Percentiles rank a stretch among this genome's conserved stretches.
Evolutionary conservation across 352 stramenopile species (phyloP).

Genomic region (Phytophthora pluvialis): DNA sequence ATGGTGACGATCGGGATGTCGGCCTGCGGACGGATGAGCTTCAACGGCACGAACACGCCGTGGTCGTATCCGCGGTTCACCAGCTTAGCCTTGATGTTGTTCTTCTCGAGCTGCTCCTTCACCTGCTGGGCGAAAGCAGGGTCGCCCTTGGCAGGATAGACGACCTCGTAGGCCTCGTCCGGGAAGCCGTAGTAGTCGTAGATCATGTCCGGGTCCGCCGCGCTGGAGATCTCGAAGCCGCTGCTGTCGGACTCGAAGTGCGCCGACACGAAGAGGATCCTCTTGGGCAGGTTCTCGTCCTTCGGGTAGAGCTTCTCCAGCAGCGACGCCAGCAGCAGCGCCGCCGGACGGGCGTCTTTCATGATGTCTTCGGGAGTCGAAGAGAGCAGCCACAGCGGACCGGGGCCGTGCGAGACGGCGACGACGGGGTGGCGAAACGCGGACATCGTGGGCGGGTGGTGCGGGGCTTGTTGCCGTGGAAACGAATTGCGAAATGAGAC

Average conservation of each 20-base stretch:
- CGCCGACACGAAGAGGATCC: slow-evolving; percentile 85
- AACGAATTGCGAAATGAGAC: slow-evolving; percentile 33
- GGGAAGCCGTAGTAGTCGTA: slow-evolving; percentile 94
- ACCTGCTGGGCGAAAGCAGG: slow-evolving; percentile 72
- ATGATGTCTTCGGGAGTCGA: slow-evolving; percentile 37
- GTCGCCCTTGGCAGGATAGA: slow-evolving; percentile 77
- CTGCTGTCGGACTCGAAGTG: slow-evolving; percentile 73
- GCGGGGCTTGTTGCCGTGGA: background rate
- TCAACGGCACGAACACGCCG: slow-evolving; percentile 91
- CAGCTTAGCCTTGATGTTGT: slow-evolving; percentile 52
- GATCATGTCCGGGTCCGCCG: slow-evolving; percentile 60
- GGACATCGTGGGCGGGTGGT: slow-evolving; percentile 6
- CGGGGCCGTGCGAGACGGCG: slow-evolving; percentile 53
- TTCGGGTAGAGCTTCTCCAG: slow-evolving; percentile 48
- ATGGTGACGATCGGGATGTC: slow-evolving; percentile 89
- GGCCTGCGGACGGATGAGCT: slow-evolving; percentile 84
- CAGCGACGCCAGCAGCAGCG: slow-evolving; percentile 13
- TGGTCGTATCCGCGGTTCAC: slow-evolving; percentile 88
- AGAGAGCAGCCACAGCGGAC: slow-evolving; percentile 55
- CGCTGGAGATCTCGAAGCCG: slow-evolving; percentile 55
- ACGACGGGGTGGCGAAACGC: slow-evolving; percentile 40
- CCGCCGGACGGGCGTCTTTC: slow-evolving; percentile 9
- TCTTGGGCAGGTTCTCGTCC: slow-evolving; percentile 48
- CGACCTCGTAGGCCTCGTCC: slow-evolving; percentile 78
- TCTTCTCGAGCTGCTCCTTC: slow-evolving; percentile 52